phyloP scores from a whole-genome alignment of 2,329 filamentous ascomycete species.

The Monosporascus sp. region DNA sequence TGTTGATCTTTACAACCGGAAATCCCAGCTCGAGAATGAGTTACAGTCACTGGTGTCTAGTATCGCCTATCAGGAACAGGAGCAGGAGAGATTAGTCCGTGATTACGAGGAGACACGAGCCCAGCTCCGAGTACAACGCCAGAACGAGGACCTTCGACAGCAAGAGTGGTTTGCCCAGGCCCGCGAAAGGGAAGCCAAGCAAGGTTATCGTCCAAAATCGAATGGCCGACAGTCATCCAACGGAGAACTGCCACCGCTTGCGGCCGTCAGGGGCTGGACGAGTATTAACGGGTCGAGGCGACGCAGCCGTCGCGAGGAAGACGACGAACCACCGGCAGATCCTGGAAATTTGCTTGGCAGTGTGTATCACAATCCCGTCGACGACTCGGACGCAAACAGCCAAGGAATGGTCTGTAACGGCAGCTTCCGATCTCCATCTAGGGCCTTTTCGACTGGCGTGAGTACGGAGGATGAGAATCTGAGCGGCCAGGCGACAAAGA shows the following conservation, averaged over 20 bases:
- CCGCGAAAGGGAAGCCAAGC: constrained; percentile 14
- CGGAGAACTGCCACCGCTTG: constrained; percentile 11
- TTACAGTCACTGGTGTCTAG: constrained; percentile 10
- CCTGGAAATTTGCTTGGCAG: constrained; percentile 26
- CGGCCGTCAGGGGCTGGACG: constrained; percentile 21
- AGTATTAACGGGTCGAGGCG: constrained; percentile 25
- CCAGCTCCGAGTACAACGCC: constrained; percentile 12
- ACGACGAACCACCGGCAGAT: constrained; percentile 23
- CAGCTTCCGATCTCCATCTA: constrained; percentile 7
- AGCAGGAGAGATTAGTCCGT: constrained; percentile 18
- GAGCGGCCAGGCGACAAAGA: constrained; percentile 3
- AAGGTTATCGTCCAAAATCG: constrained; percentile 10
- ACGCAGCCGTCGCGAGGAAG: constrained; percentile 20
- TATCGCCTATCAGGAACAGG: constrained; percentile 19
- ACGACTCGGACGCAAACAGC: constrained; percentile 19
- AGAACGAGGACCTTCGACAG: constrained; percentile 19
- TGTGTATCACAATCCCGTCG: constrained; percentile 27
- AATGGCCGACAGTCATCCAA: constrained; percentile 7
- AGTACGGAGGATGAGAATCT: constrained; percentile 6
- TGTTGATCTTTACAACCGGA: constrained; percentile 16
- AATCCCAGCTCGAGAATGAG: constrained; percentile 15
- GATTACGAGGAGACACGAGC: constrained; percentile 15
- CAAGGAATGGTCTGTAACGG: constrained; percentile 17
- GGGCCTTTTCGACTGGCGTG: constrained; percentile 7
- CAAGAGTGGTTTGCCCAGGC: constrained; percentile 14